phyloP scores from a whole-genome alignment of 345 rosid genomes.

The Excoecaria agallocha region DNA sequence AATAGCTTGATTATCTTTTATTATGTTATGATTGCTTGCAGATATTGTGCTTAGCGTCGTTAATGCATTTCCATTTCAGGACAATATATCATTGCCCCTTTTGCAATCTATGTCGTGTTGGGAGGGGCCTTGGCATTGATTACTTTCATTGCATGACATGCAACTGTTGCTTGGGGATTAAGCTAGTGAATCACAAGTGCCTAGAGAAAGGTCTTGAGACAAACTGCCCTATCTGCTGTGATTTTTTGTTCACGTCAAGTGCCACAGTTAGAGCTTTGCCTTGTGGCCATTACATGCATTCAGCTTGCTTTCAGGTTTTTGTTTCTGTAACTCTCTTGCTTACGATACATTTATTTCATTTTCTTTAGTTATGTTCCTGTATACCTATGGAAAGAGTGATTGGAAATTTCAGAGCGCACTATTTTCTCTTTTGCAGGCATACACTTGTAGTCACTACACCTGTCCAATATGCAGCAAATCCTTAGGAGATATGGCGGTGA shows the following conservation, averaged over 20 bases:
- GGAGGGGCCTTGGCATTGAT: constrained; percentile 82
- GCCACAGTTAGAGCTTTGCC: constrained; percentile 81
- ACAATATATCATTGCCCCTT: constrained; percentile 81
- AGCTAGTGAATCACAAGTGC: constrained; percentile 74
- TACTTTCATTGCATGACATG: constrained; percentile 95
- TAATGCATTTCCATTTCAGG: constrained; percentile 38
- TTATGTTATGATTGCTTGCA: neutral
- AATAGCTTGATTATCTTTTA: too few species aligned
- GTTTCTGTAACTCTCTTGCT: constrained; percentile 10
- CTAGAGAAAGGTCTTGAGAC: constrained; percentile 82
- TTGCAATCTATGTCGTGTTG: constrained; percentile 94
- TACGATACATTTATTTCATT: neutral
- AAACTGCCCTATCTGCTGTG: constrained; percentile 91
- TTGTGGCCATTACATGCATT: constrained; percentile 93
- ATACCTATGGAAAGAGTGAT: neutral
- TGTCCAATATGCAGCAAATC: constrained; percentile 95
- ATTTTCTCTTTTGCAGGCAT: constrained; percentile 50
- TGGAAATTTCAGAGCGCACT: neutral
- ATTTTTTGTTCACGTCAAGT: constrained; percentile 79
- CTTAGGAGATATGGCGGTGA: constrained; percentile 94
- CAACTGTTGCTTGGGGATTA: constrained; percentile 81
- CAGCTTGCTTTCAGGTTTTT: constrained; percentile 88
- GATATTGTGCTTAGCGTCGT: neutral
- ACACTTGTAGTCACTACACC: constrained; percentile 89
- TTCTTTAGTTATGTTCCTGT: neutral